Evolutionary conservation across 1,284 basidiomycete genomes (phyloP).

Genomic region (Fomitiporia mediterranea): DNA sequence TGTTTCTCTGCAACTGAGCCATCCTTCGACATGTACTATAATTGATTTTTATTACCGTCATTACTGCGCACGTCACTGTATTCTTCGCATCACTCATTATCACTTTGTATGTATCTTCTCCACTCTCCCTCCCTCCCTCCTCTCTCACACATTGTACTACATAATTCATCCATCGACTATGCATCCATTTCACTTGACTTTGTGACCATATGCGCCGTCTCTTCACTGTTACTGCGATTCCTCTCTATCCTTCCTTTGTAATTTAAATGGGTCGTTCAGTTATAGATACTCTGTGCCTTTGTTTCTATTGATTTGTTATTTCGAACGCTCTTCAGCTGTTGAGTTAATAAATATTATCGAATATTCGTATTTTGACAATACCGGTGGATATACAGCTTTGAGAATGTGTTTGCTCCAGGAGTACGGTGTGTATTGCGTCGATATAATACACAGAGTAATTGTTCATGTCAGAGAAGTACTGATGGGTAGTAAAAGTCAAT

Average conservation of each 20-base stretch:
- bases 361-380: too few relatives aligned
- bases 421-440: too few relatives aligned
- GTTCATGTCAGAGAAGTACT: too few relatives aligned
- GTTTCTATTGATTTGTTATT: too few relatives aligned
- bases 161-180: neutral
- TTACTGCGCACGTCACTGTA: neutral
- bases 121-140: neutral
- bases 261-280: neutral
- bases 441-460: too few relatives aligned
- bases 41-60: neutral
- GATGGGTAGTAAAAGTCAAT: too few relatives aligned
- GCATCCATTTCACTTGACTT: too few relatives aligned
- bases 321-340: too few relatives aligned
- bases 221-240: neutral
- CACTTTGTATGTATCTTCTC: neutral
- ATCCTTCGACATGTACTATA: neutral
- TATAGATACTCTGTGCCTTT: neutral
- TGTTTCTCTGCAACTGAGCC: neutral
- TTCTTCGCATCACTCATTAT: neutral
- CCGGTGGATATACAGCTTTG: too few relatives aligned
- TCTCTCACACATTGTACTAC: slow-evolving; percentile 1
- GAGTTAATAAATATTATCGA: too few relatives aligned
- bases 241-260: neutral
- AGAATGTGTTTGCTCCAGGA: too few relatives aligned
- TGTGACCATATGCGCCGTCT: neutral